Base-by-base conservation (phyloP, 2,329 filamentous ascomycete species). In the Ascochyta rabiei region DNA sequence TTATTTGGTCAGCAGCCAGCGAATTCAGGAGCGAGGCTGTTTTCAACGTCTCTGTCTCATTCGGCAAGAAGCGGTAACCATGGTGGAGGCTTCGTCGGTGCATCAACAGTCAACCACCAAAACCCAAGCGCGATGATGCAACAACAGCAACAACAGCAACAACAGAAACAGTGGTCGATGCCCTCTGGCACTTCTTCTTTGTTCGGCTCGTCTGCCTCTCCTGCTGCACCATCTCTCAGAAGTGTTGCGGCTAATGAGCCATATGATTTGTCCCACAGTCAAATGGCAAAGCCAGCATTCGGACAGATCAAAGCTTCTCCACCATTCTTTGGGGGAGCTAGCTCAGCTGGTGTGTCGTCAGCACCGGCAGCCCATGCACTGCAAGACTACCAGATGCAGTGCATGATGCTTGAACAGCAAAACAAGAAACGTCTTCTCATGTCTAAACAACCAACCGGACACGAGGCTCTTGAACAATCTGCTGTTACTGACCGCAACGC, bases 371-470 rank as follows among this genome's bases (percentile, higher is more conserved):
- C 26, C 13, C 21, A 28, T 7, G 33, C 42, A 16, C 79, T 93
- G 24, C 88, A 91, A 72, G 89, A 93, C 71, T 92, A 93, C 66
- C 89, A 93, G 77, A 91, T 91, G 88, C 88, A 91, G 69, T 75
- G 92, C 69, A 93, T 92, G 89, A 76, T 92, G 26, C 82, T 93
- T 9, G 89, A 93, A 74, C 90, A 93, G 75, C 89, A 93, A 75
- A 93, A 93, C 66, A 93, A 92, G 80, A 91, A 91, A 73, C 81
- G 89, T 13, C 80, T 92, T 19, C 85, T 91, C 80, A 91, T 91
- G 88, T n/a, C 35, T 89, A 19, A 28, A 26, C 13, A 24, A 15
- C 5, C 18, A 21, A 1, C 13, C 13, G 5, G 9, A 18, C 23
- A 24, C 23, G 23, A 24, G 4, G 23, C 23, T 24, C 28, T 12